Percentiles rank a stretch among this genome's conserved stretches.
Conservation (phyloP, 2,329 filamentous ascomycete species). For the Fusarium liriodendri region DNA sequence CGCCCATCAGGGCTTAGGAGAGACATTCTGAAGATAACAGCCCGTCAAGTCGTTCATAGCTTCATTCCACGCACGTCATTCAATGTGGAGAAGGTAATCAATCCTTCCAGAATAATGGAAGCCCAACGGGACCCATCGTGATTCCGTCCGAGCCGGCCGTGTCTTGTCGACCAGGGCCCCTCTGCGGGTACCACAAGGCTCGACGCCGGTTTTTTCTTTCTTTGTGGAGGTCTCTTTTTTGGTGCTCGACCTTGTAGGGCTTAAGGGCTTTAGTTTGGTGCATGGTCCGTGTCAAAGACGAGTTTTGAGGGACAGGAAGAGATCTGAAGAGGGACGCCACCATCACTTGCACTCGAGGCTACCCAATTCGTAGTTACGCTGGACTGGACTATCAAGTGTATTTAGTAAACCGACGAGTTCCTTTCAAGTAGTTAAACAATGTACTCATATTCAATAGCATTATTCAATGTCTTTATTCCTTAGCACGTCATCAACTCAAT, state of each 20-base stretch:
- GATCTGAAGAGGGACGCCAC: neutral
- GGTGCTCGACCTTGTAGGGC: neutral
- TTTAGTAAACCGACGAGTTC: neutral
- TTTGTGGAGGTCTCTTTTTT: neutral
- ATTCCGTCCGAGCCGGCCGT: neutral
- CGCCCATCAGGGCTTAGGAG: neutral
- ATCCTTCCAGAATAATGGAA: neutral
- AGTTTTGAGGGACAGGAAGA: neutral
- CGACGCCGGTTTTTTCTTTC: neutral
- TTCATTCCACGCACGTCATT: neutral
- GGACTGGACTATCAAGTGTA: neutral
- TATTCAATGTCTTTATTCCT: neutral
- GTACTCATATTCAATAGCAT: accelerated
- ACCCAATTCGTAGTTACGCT: neutral
- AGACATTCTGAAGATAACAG: neutral
- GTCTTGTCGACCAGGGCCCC: neutral
- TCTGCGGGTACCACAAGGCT: neutral
- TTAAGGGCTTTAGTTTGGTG: neutral
- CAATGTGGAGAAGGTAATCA: neutral
- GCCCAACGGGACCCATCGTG: neutral
- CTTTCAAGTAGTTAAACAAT: neutral
- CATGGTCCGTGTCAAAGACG: neutral
- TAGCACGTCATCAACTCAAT: neutral
- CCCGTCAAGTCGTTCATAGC: neutral
- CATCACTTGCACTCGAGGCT: neutral